These are phyloP conservation scores for Thielaviopsis punctulata DNA, from an alignment of 2,329 filamentous ascomycete genomes.

Conservation along the genomic window DNA sequence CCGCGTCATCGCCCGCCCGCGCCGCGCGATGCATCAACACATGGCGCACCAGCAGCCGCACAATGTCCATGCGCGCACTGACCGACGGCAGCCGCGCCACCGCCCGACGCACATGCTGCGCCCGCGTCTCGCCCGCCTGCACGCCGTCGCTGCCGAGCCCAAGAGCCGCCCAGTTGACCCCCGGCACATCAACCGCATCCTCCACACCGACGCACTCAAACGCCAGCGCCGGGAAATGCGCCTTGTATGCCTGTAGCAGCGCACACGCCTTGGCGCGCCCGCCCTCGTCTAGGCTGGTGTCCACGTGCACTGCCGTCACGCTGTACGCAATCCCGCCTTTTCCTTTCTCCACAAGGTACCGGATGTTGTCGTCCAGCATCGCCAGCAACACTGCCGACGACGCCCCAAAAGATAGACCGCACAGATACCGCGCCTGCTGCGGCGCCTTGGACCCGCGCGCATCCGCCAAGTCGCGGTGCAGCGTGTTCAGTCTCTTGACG, in stretches of 20 bases:
- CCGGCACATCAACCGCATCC: slow-evolving; percentile 34
- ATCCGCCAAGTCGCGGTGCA: slow-evolving; percentile 30
- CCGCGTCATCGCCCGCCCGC: slow-evolving; percentile 41
- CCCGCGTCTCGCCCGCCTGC: slow-evolving; percentile 15
- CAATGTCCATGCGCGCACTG: slow-evolving; percentile 59
- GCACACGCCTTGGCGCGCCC: slow-evolving; percentile 20
- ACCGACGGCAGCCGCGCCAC: slow-evolving; percentile 49
- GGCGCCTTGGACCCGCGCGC: slow-evolving; percentile 18
- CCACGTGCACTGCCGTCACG: slow-evolving; percentile 41
- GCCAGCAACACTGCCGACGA: slow-evolving; percentile 66
- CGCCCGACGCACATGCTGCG: slow-evolving; percentile 27
- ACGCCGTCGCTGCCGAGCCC: slow-evolving; percentile 16
- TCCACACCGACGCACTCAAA: slow-evolving; percentile 50
- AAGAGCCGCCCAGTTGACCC: slow-evolving; percentile 37
- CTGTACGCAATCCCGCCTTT: slow-evolving; percentile 51
- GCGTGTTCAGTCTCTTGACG: slow-evolving; percentile 48
- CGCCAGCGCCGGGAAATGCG: slow-evolving; percentile 46
- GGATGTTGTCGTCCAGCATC: slow-evolving; percentile 53
- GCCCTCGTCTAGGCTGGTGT: slow-evolving; percentile 22
- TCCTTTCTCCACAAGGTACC: slow-evolving; percentile 41
- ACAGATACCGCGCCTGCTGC: slow-evolving; percentile 34
- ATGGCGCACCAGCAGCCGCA: slow-evolving; percentile 51
- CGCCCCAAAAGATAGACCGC: slow-evolving; percentile 69
- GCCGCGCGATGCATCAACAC: slow-evolving; percentile 51
- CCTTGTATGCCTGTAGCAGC: slow-evolving; percentile 35